Evolutionary conservation across 2,329 filamentous ascomycete genomes (phyloP).

Genomic region (Diplocarpon rosae): DNA sequence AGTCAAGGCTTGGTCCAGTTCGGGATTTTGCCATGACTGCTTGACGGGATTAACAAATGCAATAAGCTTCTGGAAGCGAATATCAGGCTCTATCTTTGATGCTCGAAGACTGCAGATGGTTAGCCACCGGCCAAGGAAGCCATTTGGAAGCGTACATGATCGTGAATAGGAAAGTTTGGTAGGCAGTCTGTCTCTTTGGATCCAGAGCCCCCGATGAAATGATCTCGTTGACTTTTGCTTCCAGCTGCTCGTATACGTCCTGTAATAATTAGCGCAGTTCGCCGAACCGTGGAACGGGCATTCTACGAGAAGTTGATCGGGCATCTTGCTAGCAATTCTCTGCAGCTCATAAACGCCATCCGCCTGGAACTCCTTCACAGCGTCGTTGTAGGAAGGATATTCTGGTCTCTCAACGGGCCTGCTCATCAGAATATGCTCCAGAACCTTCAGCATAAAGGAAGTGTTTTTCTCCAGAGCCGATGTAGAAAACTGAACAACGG

Average conservation of each 20-base stretch:
- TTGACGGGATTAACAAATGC: slow-evolving; percentile 76
- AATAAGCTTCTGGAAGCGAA: slow-evolving; percentile 60
- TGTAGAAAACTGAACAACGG: slow-evolving; percentile 77
- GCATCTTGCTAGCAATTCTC: slow-evolving; percentile 78
- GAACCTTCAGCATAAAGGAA: slow-evolving; percentile 74
- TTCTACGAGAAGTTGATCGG: slow-evolving; percentile 63
- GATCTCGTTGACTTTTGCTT: slow-evolving; percentile 73
- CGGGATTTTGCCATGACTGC: slow-evolving; percentile 64
- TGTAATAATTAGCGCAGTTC: slow-evolving; percentile 7
- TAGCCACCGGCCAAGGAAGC: background rate
- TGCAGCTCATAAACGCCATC: slow-evolving; percentile 82
- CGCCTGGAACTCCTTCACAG: slow-evolving; percentile 78
- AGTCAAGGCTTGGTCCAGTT: slow-evolving; percentile 56
- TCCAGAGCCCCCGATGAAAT: slow-evolving; percentile 62
- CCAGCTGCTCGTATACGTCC: slow-evolving; percentile 80
- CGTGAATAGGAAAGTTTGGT: slow-evolving; percentile 85
- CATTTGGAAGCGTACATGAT: slow-evolving; percentile 51
- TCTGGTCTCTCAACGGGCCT: slow-evolving; percentile 64
- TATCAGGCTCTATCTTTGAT: slow-evolving; percentile 57
- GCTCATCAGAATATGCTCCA: slow-evolving; percentile 83
- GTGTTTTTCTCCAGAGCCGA: slow-evolving; percentile 67
- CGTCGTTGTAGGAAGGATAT: slow-evolving; percentile 67
- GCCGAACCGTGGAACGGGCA: background rate
- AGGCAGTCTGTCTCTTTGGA: slow-evolving; percentile 74
- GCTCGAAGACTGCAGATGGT: slow-evolving; percentile 59